These are phyloP conservation scores for Vicia sativa DNA, from an alignment of 306 rosid species.

Conservation along the genomic window DNA sequence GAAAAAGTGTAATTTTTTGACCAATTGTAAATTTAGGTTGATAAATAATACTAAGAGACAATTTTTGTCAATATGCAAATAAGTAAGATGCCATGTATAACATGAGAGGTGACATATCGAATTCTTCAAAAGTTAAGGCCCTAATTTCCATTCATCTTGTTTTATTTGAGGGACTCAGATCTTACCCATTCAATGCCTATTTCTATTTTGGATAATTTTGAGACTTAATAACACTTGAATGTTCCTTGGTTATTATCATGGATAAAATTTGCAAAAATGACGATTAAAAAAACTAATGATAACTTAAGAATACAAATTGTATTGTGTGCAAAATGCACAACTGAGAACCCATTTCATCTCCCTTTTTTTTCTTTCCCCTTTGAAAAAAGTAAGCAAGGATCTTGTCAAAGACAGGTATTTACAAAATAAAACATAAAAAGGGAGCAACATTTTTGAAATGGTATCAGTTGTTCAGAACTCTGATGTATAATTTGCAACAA, in stretches of 20 bases:
- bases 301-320: slow-evolving; percentile 10
- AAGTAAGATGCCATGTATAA: no score
- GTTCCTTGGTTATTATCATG: neutral
- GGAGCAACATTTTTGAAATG: slow-evolving; percentile 53
- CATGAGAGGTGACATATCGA: no score
- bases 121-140: no score
- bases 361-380: slow-evolving; percentile 21
- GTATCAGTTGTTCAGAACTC: slow-evolving; percentile 48
- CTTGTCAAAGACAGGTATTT: slow-evolving; percentile 42
- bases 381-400: slow-evolving; percentile 32
- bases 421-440: slow-evolving; percentile 53
- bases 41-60: no score
- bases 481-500: slow-evolving; percentile 54
- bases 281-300: neutral
- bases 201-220: neutral
- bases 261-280: neutral
- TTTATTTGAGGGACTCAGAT: no score
- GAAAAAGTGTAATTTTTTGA: no score
- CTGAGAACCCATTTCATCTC: slow-evolving; percentile 24
- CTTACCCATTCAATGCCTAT: neutral
- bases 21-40: no score
- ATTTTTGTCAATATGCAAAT: no score
- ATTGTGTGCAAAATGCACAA: slow-evolving; percentile 31
- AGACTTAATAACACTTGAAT: neutral
- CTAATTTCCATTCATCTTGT: no score